Conservation (phyloP, 139 green algal genomes). For the Chlorella sp. region DNA sequence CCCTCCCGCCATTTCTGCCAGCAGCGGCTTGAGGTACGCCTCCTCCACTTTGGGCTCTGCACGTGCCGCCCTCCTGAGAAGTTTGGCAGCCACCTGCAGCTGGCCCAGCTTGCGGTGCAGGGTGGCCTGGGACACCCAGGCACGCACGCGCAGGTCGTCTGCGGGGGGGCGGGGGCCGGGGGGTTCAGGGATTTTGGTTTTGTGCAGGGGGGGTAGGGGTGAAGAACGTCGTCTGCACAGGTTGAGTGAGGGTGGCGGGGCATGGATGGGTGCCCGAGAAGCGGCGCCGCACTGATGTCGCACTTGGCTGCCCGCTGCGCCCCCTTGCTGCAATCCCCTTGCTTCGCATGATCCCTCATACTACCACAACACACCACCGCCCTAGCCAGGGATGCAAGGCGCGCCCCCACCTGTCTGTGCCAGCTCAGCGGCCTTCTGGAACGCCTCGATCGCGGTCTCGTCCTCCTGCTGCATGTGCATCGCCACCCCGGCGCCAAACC, state of each 20-base stretch:
- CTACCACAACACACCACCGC: too few relatives aligned
- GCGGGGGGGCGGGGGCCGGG: background rate
- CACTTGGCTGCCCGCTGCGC: background rate
- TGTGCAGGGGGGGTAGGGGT: background rate
- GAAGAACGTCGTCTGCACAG: background rate
- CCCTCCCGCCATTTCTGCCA: constrained; percentile 9
- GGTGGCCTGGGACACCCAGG: constrained; percentile 42
- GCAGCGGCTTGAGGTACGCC: constrained; percentile 32
- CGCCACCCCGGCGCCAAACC: constrained; percentile 50
- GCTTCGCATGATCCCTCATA: too few relatives aligned
- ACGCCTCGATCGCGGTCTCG: constrained; percentile 42
- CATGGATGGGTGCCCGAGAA: background rate
- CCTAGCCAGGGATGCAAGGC: too few relatives aligned
- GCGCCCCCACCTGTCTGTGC: background rate
- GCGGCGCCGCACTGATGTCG: background rate
- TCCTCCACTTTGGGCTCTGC: constrained; percentile 43
- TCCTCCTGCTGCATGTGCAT: constrained; percentile 46
- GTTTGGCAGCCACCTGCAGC: background rate
- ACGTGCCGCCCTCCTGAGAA: constrained; percentile 32
- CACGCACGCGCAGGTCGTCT: constrained; percentile 35
- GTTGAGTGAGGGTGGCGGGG: background rate
- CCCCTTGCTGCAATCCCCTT: too few relatives aligned
- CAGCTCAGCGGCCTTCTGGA: constrained; percentile 24
- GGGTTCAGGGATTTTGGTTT: too few relatives aligned
- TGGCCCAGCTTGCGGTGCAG: constrained; percentile 32